Evolutionary conservation across 2,329 filamentous ascomycete species (phyloP).

Genomic region (Epichloe sp.): DNA sequence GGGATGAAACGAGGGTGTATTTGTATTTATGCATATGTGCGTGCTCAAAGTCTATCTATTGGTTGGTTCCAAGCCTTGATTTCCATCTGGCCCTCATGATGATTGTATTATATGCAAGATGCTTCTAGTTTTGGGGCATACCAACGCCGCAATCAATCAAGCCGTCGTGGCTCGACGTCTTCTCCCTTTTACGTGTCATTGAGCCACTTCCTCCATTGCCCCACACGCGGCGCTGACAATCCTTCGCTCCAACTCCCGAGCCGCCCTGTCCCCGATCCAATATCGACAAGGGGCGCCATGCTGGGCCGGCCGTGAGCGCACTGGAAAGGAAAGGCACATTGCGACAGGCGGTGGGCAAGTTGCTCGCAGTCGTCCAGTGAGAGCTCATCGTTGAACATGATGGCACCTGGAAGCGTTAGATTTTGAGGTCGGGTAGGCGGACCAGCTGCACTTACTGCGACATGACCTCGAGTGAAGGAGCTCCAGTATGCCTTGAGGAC

Average conservation of each 20-base stretch:
- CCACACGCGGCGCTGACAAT: background rate
- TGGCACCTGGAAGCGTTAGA: slow-evolving; percentile 34
- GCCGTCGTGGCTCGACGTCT: background rate
- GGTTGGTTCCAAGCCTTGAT: no score
- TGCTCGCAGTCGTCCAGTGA: slow-evolving; percentile 40
- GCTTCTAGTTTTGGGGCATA: background rate
- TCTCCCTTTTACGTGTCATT: background rate
- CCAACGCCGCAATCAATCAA: background rate
- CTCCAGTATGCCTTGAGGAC: slow-evolving; percentile 64
- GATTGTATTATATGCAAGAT: background rate
- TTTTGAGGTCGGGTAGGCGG: background rate
- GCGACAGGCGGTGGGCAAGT: slow-evolving; percentile 43
- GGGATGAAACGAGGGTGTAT: no score
- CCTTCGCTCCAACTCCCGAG: slow-evolving; percentile 16
- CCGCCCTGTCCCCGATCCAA: slow-evolving; percentile 21
- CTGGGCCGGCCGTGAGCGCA: slow-evolving; percentile 68
- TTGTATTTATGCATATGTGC: no score
- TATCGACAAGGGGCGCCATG: slow-evolving; percentile 47
- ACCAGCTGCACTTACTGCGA: slow-evolving; percentile 35
- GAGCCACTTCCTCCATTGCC: slow-evolving; percentile 14
- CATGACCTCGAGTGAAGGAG: slow-evolving; percentile 65
- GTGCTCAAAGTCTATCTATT: no score
- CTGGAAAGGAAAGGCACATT: slow-evolving; percentile 63
- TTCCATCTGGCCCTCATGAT: no score
- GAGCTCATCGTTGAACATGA: slow-evolving; percentile 75